Conservation (phyloP, 768 basidiomycete species). For the Russula lepida region DNA sequence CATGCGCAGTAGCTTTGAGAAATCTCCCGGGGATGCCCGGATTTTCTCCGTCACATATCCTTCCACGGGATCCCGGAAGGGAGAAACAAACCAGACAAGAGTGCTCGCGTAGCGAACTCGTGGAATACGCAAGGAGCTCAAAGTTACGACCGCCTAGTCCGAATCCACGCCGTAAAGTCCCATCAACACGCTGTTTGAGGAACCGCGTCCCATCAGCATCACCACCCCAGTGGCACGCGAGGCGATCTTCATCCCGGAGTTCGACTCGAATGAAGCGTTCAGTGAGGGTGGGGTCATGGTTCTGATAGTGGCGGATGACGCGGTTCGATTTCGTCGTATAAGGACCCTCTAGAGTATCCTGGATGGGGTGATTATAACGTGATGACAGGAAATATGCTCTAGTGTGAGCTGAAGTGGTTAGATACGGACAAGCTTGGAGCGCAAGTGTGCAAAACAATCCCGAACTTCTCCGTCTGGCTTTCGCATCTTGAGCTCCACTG, state of each 20-base stretch:
- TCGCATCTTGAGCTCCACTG: constrained; percentile 39
- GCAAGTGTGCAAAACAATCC: constrained; percentile 39
- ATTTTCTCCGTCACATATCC: constrained; percentile 49
- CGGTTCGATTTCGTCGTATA: constrained; percentile 70
- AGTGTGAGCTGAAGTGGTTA: constrained; percentile 24
- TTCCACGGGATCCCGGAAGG: constrained; percentile 43
- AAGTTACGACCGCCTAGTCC: constrained; percentile 61
- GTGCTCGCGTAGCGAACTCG: constrained; percentile 68
- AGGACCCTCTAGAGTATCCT: constrained; percentile 70
- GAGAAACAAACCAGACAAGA: constrained; percentile 75
- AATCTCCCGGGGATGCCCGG: constrained; percentile 58
- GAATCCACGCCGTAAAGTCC: constrained; percentile 52
- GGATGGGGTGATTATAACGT: constrained; percentile 71
- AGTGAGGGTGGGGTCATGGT: constrained; percentile 34
- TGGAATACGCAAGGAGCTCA: constrained; percentile 78
- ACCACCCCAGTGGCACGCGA: constrained; percentile 64
- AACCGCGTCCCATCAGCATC: constrained; percentile 52
- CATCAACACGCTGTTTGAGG: constrained; percentile 31
- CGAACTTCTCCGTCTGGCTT: constrained; percentile 34
- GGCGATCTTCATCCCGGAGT: constrained; percentile 75
- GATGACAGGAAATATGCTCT: constrained; percentile 56
- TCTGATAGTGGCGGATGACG: constrained; percentile 55
- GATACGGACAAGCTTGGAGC: constrained; percentile 20
- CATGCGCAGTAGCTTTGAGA: constrained; percentile 34
- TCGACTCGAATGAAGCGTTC: constrained; percentile 75